Conservation (phyloP, 2,329 filamentous ascomycete genomes). For the Claviceps maximensis region DNA sequence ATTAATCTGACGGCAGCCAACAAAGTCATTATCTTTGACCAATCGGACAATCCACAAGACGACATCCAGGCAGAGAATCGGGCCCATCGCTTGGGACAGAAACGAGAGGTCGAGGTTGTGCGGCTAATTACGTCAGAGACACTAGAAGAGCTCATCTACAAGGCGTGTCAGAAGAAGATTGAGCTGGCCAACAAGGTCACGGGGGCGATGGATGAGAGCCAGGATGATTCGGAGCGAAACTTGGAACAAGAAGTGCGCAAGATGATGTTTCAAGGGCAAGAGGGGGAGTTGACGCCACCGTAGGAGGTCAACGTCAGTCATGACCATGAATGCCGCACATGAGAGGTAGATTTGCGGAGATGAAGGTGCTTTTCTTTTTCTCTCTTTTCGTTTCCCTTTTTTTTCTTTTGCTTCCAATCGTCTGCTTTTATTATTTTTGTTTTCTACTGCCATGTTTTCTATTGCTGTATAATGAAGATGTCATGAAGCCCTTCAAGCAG, state of each 20-base stretch:
- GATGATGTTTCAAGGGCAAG: slow-evolving; percentile 24
- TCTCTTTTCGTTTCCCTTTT: background rate
- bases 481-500: background rate
- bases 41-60: slow-evolving; percentile 94
- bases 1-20: slow-evolving; percentile 94
- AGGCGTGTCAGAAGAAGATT: slow-evolving; percentile 83
- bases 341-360: background rate
- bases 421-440: background rate
- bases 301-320: slow-evolving; percentile 12
- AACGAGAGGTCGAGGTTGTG: slow-evolving; percentile 77
- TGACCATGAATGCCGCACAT: background rate
- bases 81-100: slow-evolving; percentile 89
- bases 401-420: background rate
- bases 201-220: slow-evolving; percentile 22
- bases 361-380: background rate
- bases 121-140: slow-evolving; percentile 68
- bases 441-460: background rate
- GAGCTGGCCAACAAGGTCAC: slow-evolving; percentile 60
- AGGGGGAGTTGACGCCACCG: slow-evolving; percentile 25
- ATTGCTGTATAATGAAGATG: too few relatives aligned
- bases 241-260: slow-evolving; percentile 30
- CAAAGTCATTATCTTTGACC: slow-evolving; percentile 95
- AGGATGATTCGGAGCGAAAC: slow-evolving; percentile 19
- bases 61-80: slow-evolving; percentile 98
- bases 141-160: slow-evolving; percentile 87